Evolutionary conservation across 192 early-diverging fungal genomes (phyloP).

Genomic region (Oehlia diaphana): DNA sequence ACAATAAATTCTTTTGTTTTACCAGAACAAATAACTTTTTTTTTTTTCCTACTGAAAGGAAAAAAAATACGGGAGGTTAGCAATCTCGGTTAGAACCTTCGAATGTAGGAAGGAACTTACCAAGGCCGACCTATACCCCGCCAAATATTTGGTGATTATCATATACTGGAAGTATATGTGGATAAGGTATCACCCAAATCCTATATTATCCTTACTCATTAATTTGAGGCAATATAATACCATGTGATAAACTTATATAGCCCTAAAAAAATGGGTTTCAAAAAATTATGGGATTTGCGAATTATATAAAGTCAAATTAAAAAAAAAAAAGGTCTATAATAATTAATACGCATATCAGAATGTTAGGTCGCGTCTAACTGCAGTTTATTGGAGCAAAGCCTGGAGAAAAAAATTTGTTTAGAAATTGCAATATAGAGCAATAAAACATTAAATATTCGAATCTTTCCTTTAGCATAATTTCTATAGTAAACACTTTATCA

Average conservation of each 20-base stretch:
- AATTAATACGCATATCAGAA: too few relatives aligned
- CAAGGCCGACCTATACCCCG: slow-evolving; percentile 9
- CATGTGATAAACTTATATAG: background rate
- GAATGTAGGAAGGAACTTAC: background rate
- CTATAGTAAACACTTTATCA: too few relatives aligned
- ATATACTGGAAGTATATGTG: background rate
- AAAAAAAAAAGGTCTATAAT: too few relatives aligned
- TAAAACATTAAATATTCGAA: too few relatives aligned
- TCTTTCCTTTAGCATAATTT: too few relatives aligned
- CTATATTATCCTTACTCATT: slow-evolving; percentile 34
- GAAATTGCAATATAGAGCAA: too few relatives aligned
- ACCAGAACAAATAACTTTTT: too few relatives aligned
- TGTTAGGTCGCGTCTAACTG: too few relatives aligned
- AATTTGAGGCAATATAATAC: slow-evolving; percentile 24
- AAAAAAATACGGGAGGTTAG: slow-evolving; percentile 20
- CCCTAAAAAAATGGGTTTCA: background rate
- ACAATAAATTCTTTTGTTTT: too few relatives aligned
- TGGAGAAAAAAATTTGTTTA: too few relatives aligned
- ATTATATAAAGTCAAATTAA: background rate
- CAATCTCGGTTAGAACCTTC: background rate
- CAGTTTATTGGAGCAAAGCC: too few relatives aligned
- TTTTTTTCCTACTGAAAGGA: background rate
- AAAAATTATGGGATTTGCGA: slow-evolving; percentile 2
- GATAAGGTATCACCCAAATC: slow-evolving; percentile 32
- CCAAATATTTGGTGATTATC: slow-evolving; percentile 28